Evolutionary conservation across 2,329 filamentous ascomycete genomes (phyloP), one percentile per base, ranked within the genome.

Genomic region (Epichloe aotearoae): DNA sequence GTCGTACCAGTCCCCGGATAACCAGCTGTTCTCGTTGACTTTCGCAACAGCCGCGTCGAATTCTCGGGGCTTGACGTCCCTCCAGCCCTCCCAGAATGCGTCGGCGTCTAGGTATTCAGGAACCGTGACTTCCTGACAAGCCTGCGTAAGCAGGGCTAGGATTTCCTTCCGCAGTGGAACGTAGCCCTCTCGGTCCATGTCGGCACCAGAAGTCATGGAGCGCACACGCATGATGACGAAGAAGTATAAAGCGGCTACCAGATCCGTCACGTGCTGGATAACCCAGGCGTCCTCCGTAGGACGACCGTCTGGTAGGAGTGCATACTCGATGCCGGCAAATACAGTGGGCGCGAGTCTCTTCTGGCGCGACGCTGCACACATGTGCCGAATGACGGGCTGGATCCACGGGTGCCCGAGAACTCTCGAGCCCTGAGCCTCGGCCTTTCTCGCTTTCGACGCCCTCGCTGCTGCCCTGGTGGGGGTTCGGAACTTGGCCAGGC

Each of bases 281-380:
- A 74, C 62, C 76, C 74, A 75, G 50, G 70, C 66, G 55, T 80
- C 71, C 51, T 72, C 62, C 48, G 70, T 70, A 38, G 64, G 66
- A 26, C 60, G 63, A n/a, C 73, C 73, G 12, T 64, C 63, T 0
- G 72, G 71, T 1, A 64, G 62, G 11, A 73, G 58, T 46, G 79
- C 74, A 17, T 70, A 67, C 71, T 84, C 83, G 48, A 89, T 74
- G 1, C 86, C 88, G 0, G 86, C 83, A 46, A 87, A 78, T 0
- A 94, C 76, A 50, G 88, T 86, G 0, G 85, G 84, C 0, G 79
- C 80, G 3, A 89, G 75, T 4, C 71, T 73, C 6, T 77, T 73
- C 1, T 81, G 78, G 1, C 74, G 72, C 10, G 88, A 73, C 23
- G 76, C 73, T 39, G 73, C 74, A 62, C 84, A 69, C 11, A 94